phyloP scores from a whole-genome alignment of 1,139 yeast genomes.

The Candida sp. region DNA sequence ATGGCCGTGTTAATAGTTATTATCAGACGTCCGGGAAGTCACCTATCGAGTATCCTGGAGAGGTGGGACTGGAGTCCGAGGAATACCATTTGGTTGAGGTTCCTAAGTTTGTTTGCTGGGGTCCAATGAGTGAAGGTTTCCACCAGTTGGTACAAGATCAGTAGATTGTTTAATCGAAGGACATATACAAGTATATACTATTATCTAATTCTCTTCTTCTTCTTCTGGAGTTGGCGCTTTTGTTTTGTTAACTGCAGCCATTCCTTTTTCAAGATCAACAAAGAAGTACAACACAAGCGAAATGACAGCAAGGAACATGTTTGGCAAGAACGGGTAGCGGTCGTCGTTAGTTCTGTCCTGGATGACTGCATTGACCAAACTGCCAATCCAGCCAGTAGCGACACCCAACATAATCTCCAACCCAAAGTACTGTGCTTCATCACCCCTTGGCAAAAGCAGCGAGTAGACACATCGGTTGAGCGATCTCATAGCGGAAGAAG shows the following conservation, averaged over 20 bases:
- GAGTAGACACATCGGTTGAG: constrained; percentile 44
- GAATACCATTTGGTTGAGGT: too few relatives aligned
- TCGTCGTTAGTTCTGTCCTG: constrained; percentile 46
- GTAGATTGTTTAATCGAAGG: too few relatives aligned
- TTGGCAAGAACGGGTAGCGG: constrained; percentile 45
- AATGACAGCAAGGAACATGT: constrained; percentile 30
- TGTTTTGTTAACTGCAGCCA: constrained; percentile 22
- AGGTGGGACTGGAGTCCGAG: too few relatives aligned
- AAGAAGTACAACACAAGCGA: constrained; percentile 27
- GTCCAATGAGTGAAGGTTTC: too few relatives aligned
- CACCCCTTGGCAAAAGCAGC: constrained; percentile 43
- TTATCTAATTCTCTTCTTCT: background rate
- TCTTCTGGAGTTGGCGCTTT: background rate
- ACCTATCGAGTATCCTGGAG: too few relatives aligned
- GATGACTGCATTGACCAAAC: constrained; percentile 42
- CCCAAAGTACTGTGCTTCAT: constrained; percentile 51
- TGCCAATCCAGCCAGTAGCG: constrained; percentile 50
- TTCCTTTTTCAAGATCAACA: constrained; percentile 40
- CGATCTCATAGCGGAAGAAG: constrained; percentile 42
- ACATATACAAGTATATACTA: too few relatives aligned
- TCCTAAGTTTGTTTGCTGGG: too few relatives aligned
- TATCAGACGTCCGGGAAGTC: too few relatives aligned
- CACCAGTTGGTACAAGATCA: too few relatives aligned
- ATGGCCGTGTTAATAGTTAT: too few relatives aligned
- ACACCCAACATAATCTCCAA: constrained; percentile 47